Conservation (phyloP, 2,329 filamentous ascomycete genomes). For the Colletotrichum plurivorum region DNA sequence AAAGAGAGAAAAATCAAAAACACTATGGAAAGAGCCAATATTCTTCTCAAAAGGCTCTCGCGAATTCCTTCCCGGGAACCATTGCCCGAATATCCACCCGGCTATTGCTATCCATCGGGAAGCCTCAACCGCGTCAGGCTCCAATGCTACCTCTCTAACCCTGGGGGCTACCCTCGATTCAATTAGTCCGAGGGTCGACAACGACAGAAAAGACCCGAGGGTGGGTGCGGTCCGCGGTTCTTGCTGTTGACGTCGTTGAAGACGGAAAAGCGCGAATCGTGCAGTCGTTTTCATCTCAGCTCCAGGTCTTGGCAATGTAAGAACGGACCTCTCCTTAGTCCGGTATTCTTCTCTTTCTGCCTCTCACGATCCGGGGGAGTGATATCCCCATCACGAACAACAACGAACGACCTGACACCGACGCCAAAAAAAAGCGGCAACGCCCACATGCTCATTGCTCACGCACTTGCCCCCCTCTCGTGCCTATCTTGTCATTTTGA, state of each 20-base stretch:
- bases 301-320: not conserved
- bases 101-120: conserved; percentile 10
- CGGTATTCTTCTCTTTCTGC: not conserved
- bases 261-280: not conserved
- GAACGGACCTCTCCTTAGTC: not conserved
- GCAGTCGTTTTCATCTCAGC: not conserved
- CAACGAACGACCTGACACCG: conserved; percentile 4
- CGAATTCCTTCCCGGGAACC: not conserved
- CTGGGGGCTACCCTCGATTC: conserved; percentile 2
- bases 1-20: too few species aligned
- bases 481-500: conserved; percentile 3
- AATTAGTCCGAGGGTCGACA: conserved; percentile 9
- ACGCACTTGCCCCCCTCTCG: not conserved
- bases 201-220: not conserved
- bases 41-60: not conserved
- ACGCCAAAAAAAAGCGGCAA: not conserved
- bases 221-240: not conserved
- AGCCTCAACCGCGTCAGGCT: conserved; percentile 19
- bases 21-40: too few species aligned
- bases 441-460: too few species aligned
- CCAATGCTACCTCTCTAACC: not conserved
- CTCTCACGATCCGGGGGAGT: not conserved
- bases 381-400: not conserved
- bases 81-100: conserved; percentile 16
- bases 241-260: not conserved